Base-by-base conservation (phyloP, 2,329 filamentous ascomycete genomes). In the Trichoderma sp. region DNA sequence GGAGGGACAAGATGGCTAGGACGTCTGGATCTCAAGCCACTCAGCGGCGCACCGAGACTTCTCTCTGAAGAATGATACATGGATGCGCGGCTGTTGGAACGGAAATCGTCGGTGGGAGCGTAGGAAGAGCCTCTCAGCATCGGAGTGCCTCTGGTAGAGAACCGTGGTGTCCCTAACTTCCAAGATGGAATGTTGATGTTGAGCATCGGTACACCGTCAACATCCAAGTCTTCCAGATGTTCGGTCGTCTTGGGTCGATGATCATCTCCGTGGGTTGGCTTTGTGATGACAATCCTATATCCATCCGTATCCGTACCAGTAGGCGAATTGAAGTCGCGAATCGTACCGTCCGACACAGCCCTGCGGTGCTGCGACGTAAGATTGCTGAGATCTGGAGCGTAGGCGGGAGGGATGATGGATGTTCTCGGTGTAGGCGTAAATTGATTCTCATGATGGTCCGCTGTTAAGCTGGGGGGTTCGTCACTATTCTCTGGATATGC, bases 101-200 rank as follows among this genome's bases (percentile, higher is more conserved):
- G 77, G 74, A 90, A 81, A 73, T 94, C 93, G 68, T 95, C 93
- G 6, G 89, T 91, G 3, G 93, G 92, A 4, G 91, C 89, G 80
- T 93, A 93, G 18, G 92, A 90, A n/a, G 95, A 97, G 75, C 91
- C 92, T 73, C 93, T 91, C 74, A 98, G 85, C 74, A 93, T 87
- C 3, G 93, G 90, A 3, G 92, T 94, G 12, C 94, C 94, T 76
- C 88, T 87, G 68, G 88, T 83, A 74, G 92, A 95, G 81, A 97
- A 97, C 72, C 90, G 89, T 21, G 94, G 93, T 1, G 91, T 92
- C 14, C 94, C 95, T 71, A 98, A 84, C 75, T 91, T 91, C 86
- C 95, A 97, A 71, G 93, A 91, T 43, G 95, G 94, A 65, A 97
- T 97, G 26, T 90, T 86, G 57, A 95, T 87, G 75, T 94, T 89